A percentile compares a stretch with the other conserved stretches of the same genome.
phyloP scores from a whole-genome alignment of 257 asterid genomes.

The Voacanga thouarsii region DNA sequence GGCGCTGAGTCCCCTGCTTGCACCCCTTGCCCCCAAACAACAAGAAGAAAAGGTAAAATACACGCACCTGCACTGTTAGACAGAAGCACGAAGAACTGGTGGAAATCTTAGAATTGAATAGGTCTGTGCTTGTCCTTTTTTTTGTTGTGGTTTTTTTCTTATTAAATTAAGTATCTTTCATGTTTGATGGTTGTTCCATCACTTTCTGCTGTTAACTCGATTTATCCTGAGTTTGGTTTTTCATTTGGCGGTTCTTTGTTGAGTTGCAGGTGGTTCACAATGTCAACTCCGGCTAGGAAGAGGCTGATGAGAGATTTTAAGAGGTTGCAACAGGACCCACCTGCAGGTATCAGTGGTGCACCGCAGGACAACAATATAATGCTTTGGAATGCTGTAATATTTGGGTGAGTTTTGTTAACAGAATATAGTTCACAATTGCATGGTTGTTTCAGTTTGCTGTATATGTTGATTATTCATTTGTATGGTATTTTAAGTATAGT shows the following conservation, averaged over 20 bases:
- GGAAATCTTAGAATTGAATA: neutral
- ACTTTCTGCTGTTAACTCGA: neutral
- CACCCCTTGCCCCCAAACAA: neutral
- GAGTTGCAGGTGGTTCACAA: conserved; percentile 31
- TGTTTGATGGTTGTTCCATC: neutral
- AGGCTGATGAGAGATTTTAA: conserved; percentile 81
- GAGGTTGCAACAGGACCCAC: conserved; percentile 81
- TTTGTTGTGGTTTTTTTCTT: neutral
- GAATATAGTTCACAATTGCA: conserved; percentile 1
- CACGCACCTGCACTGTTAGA: neutral
- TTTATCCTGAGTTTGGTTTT: neutral
- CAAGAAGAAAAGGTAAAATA: neutral
- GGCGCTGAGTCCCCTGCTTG: neutral
- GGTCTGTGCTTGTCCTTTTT: neutral
- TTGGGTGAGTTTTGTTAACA: conserved; percentile 45
- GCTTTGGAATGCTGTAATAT: conserved; percentile 84
- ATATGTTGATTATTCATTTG: conserved; percentile 11
- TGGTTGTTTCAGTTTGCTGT: neutral
- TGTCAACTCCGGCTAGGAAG: conserved; percentile 82
- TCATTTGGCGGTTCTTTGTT: neutral
- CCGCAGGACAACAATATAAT: conserved; percentile 75
- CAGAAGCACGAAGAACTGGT: neutral
- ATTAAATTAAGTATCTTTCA: neutral
- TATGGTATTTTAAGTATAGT: conserved; percentile 15
- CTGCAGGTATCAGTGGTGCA: conserved; percentile 79